These are phyloP conservation scores for Colletotrichum endophyticum DNA, from an alignment of 2,329 filamentous ascomycete genomes.

Conservation along the genomic window DNA sequence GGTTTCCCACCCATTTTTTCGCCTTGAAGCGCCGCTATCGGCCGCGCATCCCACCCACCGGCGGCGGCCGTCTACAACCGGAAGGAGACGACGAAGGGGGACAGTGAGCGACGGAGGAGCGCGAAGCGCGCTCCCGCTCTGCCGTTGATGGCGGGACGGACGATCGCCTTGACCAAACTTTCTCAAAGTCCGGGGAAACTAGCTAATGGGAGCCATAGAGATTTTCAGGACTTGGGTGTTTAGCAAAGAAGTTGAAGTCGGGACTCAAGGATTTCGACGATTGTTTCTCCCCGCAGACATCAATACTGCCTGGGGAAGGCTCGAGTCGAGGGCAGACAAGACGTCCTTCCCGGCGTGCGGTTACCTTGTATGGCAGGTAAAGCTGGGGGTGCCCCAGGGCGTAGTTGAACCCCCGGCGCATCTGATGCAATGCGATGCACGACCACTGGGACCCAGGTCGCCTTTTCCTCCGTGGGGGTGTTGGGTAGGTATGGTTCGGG, in stretches of 20 bases:
- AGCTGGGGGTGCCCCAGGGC: not conserved
- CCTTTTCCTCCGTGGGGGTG: not conserved
- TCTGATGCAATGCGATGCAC: conserved; percentile 19
- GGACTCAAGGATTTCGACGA: not conserved
- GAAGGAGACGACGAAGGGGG: not conserved
- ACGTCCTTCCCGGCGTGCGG: not conserved
- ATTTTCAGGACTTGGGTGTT: not conserved
- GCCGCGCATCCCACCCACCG: not conserved
- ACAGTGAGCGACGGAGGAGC: not conserved
- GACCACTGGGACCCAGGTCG: not conserved
- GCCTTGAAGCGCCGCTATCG: not conserved
- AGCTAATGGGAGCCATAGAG: no score
- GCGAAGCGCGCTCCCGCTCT: not conserved
- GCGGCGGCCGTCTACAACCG: not conserved
- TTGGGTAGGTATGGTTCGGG: not conserved
- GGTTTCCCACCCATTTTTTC: not conserved
- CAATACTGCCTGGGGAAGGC: not conserved
- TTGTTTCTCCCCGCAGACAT: not conserved
- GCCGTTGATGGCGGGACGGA: not conserved
- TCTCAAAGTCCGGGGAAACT: no score
- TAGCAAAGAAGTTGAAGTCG: not conserved
- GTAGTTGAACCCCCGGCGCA: not conserved
- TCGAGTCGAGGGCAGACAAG: not conserved
- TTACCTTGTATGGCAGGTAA: not conserved
- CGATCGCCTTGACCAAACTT: not conserved